Base-by-base conservation (phyloP, 2,329 filamentous ascomycete genomes). In the Alternaria sp. region DNA sequence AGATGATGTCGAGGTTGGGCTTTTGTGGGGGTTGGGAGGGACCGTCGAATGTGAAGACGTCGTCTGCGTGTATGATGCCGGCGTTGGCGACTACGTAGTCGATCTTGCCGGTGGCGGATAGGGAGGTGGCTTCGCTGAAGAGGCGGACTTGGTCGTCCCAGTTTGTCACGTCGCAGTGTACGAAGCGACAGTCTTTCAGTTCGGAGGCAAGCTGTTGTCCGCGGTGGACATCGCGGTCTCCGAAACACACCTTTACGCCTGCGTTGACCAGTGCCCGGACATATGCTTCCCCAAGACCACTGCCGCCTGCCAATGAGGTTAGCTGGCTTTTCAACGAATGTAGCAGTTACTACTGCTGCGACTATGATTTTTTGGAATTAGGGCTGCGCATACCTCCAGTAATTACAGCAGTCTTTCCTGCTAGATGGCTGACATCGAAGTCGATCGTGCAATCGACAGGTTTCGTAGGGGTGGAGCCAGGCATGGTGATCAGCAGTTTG, bases 1-100 rank as follows among this genome's bases (percentile, higher is more conserved):
- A 28, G 15, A 61, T 50, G 28, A 61, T 61, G 19, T 47, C 49
- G 13, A 61, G 21, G 19, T 47, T 44, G 28, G 59, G 59, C 21
- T 61, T 50, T 19, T 23, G 19, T 2, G 59, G 59, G 7, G 13
- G 6, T 17, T 56, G 46, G 25, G 43, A 11, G 21, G 59, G 52
- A 61, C 30, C 60, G 6, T 63, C 25, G 23, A 59, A 66, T n/a
- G 23, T 19, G 54, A 61, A 66, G 7, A 66, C 53, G 7, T 66
- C 57, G 36, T 66, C 63, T 6, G 55, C n/a, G 3, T 30, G 25
- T 12, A 58, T 36, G 28, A 66, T 61, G 3, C 63, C 63, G n/a
- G 63, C 63, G 28, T 66, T 66, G 2, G 63, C 63, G 50, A 66
- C 28, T 12, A 64, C 63, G 10, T 54, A 58, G 44, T 66, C 30